Evolutionary conservation across 176 grass and related monocot genomes (phyloP).

Genomic region (Poa annua): DNA sequence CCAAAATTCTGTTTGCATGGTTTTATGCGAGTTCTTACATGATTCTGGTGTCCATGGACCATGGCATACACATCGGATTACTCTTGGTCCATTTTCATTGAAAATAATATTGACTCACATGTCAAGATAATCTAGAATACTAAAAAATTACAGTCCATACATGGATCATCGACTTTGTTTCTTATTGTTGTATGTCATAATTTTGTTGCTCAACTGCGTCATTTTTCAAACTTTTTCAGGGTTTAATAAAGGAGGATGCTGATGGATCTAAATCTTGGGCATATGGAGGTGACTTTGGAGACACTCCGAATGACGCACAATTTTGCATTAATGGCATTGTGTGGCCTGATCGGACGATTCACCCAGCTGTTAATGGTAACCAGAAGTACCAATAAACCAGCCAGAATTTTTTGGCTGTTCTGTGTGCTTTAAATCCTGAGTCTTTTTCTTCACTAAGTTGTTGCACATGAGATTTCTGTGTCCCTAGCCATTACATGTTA

Average conservation of each 20-base stretch:
- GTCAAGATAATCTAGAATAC: constrained; percentile 12
- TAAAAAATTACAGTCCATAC: background rate
- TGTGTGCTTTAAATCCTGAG: background rate
- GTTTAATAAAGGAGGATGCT: constrained; percentile 68
- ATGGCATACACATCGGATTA: background rate
- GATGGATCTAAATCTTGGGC: constrained; percentile 88
- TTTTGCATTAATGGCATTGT: constrained; percentile 97
- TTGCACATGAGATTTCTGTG: background rate
- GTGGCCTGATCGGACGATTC: constrained; percentile 94
- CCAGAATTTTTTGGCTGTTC: background rate
- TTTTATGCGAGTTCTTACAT: background rate
- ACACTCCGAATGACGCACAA: constrained; percentile 82
- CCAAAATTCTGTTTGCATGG: constrained; percentile 4
- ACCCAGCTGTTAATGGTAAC: constrained; percentile 88
- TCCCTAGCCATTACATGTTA: background rate
- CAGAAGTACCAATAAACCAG: background rate
- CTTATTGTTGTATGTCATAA: background rate
- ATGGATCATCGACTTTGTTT: background rate
- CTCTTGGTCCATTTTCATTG: background rate
- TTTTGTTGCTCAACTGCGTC: background rate
- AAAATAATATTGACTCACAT: background rate
- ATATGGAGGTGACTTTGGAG: constrained; percentile 95
- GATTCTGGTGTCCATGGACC: constrained; percentile 29
- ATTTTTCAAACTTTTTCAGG: constrained; percentile 45
- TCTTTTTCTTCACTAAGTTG: constrained; percentile 11